Base-by-base conservation (phyloP, 441 rosid species). In the Pelargonium exstipulatum region DNA sequence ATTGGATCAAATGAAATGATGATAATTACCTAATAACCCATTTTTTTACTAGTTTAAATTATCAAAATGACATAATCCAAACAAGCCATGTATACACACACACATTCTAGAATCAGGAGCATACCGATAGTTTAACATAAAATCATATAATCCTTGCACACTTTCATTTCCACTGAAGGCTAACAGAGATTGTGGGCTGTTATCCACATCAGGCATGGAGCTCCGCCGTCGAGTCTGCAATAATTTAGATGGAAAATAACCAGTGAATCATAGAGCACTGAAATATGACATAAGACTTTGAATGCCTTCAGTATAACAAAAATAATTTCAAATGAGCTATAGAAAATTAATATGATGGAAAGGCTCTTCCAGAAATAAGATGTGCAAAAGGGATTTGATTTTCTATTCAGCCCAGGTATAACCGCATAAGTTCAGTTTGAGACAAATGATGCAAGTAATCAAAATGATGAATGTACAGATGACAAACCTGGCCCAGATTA, bases 121-220 rank as follows among this genome's bases (percentile, higher is more conserved):
- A 13, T 73, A 92, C 98, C 96, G 86, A 83, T 90, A 90, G 83
- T 92, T 95, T 82, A 95, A 76, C 77, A 95, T 76, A 77, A 95
- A 79, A 65, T 90, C 98, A 77, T 81, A 92, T 46, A 95, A 80
- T 60, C 94, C 91, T 67, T 95, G 97, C 4, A 91, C 86, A 43
- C 76, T 82, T 74, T 75, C 79, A 71, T 82, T 87, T 73, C 96
- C 96, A 20, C 48, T 62, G 82, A 92, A 79, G 66, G 90, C 92
- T 77, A 95, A 82, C 77, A 95, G 77, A 57, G 99, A 95, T 77
- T 91, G 86, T 42, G 97, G 86, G 68, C 85, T 89, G 78, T 87
- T 88, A 76, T 95, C 99, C 74, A 86, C 79, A 76, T 83, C 87
- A 70, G 88, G 77, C 76, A 71, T 74, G 66, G 91, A 86, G 73